Conservation (phyloP, 2,329 filamentous ascomycete species). For the Arthrobotrys megalospora region DNA sequence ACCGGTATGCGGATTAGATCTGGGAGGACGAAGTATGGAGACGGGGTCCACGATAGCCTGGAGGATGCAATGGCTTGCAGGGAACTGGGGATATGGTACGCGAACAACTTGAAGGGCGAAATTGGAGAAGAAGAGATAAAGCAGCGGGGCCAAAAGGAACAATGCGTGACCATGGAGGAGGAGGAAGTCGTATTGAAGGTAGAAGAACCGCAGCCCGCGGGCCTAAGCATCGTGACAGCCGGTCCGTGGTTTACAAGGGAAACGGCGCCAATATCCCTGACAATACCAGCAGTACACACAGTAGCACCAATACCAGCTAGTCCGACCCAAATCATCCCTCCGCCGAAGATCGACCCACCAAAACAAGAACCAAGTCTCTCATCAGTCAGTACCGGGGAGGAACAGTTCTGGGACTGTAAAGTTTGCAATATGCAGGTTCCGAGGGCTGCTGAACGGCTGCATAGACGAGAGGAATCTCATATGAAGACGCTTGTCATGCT, state of each 20-base stretch:
- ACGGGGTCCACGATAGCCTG: conserved; percentile 68
- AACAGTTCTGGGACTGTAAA: conserved; percentile 44
- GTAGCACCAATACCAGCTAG: no score
- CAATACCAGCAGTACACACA: neutral
- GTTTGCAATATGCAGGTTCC: conserved; percentile 28
- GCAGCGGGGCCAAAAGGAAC: no score
- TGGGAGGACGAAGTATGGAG: conserved; percentile 37
- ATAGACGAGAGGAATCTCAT: conserved; percentile 38
- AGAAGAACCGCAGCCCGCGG: neutral
- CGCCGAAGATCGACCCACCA: neutral
- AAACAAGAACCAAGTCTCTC: neutral
- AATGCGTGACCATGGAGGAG: no score
- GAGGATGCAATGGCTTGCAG: conserved; percentile 70
- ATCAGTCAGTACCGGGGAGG: neutral
- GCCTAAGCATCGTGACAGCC: neutral
- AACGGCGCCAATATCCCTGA: no score
- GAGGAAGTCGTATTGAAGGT: neutral
- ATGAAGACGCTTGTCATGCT: conserved; percentile 26
- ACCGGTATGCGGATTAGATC: conserved; percentile 43
- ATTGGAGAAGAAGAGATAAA: neutral
- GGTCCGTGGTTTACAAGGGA: neutral
- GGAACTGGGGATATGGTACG: conserved; percentile 68
- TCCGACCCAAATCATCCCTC: neutral
- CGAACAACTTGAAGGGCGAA: conserved; percentile 58
- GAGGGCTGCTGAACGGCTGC: conserved; percentile 5